Evolutionary conservation across 768 basidiomycete genomes (phyloP).

Genomic region (Amylocystis lapponica): DNA sequence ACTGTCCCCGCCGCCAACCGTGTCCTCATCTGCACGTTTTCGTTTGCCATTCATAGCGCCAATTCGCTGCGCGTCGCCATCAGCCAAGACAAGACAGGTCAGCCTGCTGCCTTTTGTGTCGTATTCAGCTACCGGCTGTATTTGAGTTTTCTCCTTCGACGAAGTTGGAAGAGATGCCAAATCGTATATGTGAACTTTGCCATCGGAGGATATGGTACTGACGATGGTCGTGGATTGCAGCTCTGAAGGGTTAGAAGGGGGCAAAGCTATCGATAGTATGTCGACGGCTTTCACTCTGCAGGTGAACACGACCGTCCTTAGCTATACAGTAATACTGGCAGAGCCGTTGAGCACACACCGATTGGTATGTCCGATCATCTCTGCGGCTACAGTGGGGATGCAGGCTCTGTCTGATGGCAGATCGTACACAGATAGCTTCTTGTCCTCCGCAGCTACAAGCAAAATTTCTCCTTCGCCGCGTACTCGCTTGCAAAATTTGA

Average conservation of each 20-base stretch:
- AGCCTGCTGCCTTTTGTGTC: slow-evolving; percentile 84
- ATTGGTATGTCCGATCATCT: slow-evolving; percentile 78
- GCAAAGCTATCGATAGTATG: slow-evolving; percentile 56
- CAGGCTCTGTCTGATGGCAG: slow-evolving; percentile 40
- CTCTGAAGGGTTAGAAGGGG: slow-evolving; percentile 21
- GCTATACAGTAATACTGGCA: background rate
- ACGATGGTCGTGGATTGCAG: slow-evolving; percentile 52
- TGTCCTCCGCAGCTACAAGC: slow-evolving; percentile 86
- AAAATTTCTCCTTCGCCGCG: slow-evolving; percentile 60
- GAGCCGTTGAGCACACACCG: slow-evolving; percentile 47
- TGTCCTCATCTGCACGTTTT: slow-evolving; percentile 30
- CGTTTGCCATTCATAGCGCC: slow-evolving; percentile 27
- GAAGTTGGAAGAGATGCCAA: slow-evolving; percentile 42
- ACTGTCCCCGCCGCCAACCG: slow-evolving; percentile 30
- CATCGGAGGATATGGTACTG: slow-evolving; percentile 86
- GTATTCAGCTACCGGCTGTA: slow-evolving; percentile 59
- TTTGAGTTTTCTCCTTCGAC: slow-evolving; percentile 22
- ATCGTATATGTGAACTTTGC: slow-evolving; percentile 75
- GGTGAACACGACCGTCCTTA: background rate
- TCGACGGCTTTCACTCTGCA: slow-evolving; percentile 77
- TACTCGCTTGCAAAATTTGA: slow-evolving; percentile 65
- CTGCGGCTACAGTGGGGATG: slow-evolving; percentile 56
- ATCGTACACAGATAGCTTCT: slow-evolving; percentile 75
- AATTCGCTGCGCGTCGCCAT: slow-evolving; percentile 31
- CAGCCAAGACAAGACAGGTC: slow-evolving; percentile 65